Conservation (phyloP, 2,329 filamentous ascomycete genomes). For the Davidsoniella neocaledoniae region DNA sequence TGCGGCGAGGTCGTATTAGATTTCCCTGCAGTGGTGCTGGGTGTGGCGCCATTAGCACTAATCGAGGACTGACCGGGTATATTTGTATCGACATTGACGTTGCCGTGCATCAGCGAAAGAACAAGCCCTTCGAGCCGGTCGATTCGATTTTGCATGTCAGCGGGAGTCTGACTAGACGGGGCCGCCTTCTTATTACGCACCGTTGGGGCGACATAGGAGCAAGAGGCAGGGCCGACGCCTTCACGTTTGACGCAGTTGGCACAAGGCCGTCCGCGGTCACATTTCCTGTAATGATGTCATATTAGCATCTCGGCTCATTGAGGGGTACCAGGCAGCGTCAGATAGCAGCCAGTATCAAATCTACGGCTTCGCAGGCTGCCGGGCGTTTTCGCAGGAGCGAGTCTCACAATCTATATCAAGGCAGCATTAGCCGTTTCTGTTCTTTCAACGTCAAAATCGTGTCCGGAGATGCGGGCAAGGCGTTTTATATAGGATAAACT, state of each 20-base stretch:
- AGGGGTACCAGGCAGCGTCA: background rate
- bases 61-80: slow-evolving; percentile 12
- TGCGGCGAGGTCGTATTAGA: slow-evolving; percentile 2
- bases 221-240: slow-evolving; percentile 62
- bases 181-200: slow-evolving; percentile 56
- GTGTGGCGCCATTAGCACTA: background rate
- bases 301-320: background rate
- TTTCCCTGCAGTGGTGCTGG: slow-evolving; percentile 3
- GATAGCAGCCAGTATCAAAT: background rate
- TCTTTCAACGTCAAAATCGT: slow-evolving; percentile 22
- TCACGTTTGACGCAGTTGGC: slow-evolving; percentile 90
- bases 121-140: slow-evolving; percentile 87
- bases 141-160: slow-evolving; percentile 98
- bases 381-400: background rate
- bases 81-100: slow-evolving; percentile 33
- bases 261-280: slow-evolving; percentile 78
- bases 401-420: slow-evolving; percentile 11
- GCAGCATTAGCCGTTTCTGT: slow-evolving; percentile 1
- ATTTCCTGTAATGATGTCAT: slow-evolving; percentile 45
- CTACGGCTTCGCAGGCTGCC: background rate
- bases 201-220: slow-evolving; percentile 62
- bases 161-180: slow-evolving; percentile 45
- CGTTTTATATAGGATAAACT: slow-evolving; percentile 17
- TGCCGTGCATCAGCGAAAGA: slow-evolving; percentile 84
- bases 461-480: slow-evolving; percentile 12